Base-by-base conservation (phyloP, 345 rosid species). In the Boechera retrofracta region DNA sequence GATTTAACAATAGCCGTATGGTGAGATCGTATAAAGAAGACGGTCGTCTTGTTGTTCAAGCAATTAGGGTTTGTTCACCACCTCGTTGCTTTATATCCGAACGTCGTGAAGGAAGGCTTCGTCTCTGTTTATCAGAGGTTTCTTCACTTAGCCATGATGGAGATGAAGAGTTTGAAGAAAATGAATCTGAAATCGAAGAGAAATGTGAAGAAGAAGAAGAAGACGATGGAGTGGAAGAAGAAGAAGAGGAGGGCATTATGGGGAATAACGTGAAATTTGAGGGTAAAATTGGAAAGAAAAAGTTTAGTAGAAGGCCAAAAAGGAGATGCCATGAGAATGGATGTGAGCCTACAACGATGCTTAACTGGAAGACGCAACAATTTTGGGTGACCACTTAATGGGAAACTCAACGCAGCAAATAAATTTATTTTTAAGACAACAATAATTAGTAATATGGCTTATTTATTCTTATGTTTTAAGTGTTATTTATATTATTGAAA, bases 31-130 rank as follows among this genome's bases (percentile, higher is more conserved):
- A 65, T 56, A 74, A 90, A 16, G 94, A 85, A 85, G 89, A 81
- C 7, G 99, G 97, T 36, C 83, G 99, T 65, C 83, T 92, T 57
- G 73, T 95, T 42, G 74, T 95, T 62, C 68, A 82, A 79, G 98
- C 91, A 1, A 88, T 84, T 36, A 58, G 54, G 44, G 80, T 75
- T 54, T 82, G 85, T 36, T 63, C 85, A 41, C 56, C 54, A 15
- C 73, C n/a, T 35, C 32, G 73, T 32, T 71, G 49, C 53, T 88
- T 95, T 79, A 86, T 82, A 6, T 86, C 88, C 36, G 93, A 95
- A 71, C 85, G 98, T 61, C 67, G 82, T 61, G 74, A 83, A 1
- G 97, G 99, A 52, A 84, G 94, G 80, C 95, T 95, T 54, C 81
- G 84, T 79, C 81, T 95, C 69, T 70, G 80, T 69, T 57, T 89